Evolutionary conservation across 2,329 filamentous ascomycete genomes (phyloP).

Genomic region (Raffaelea ambrosiae): DNA sequence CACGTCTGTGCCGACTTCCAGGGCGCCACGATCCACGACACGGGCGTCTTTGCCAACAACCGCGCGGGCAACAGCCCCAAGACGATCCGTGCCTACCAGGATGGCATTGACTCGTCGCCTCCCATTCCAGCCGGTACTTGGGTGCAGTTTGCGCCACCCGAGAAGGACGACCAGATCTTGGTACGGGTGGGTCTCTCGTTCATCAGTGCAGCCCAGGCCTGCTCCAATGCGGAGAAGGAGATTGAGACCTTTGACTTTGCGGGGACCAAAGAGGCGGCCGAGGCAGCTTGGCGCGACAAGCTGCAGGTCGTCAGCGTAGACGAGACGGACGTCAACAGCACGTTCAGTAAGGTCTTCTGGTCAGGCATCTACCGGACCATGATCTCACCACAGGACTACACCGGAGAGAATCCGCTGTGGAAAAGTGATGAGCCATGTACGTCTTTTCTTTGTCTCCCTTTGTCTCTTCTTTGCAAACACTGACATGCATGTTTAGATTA

Average conservation of each 20-base stretch:
- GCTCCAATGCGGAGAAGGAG: conserved; percentile 51
- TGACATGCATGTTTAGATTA: conserved; percentile 32
- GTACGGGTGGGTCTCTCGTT: conserved; percentile 58
- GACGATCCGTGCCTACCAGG: conserved; percentile 15
- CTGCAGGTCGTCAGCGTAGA: conserved; percentile 45
- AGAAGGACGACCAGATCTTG: conserved; percentile 34
- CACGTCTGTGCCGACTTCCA: conserved; percentile 55
- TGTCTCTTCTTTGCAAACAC: neutral
- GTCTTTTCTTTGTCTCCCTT: neutral
- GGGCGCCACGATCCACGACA: conserved; percentile 27
- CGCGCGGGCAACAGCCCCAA: conserved; percentile 28
- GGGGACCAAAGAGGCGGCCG: conserved; percentile 34
- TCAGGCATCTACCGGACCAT: conserved; percentile 60
- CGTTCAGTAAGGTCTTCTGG: conserved; percentile 60
- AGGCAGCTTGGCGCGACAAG: conserved; percentile 49
- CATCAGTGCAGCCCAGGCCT: conserved; percentile 53
- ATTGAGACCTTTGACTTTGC: conserved; percentile 53
- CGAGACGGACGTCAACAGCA: conserved; percentile 36
- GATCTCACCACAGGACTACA: conserved; percentile 68
- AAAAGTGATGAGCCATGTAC: conserved; percentile 49
- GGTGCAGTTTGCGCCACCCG: conserved; percentile 39
- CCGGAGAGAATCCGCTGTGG: conserved; percentile 62
- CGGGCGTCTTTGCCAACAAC: conserved; percentile 30
- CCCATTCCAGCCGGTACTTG: conserved; percentile 42
- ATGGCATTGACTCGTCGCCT: conserved; percentile 18